Evolutionary conservation across 768 basidiomycete species (phyloP), one percentile per base, ranked within the genome.

Genomic region (Austroboletus festivus): DNA sequence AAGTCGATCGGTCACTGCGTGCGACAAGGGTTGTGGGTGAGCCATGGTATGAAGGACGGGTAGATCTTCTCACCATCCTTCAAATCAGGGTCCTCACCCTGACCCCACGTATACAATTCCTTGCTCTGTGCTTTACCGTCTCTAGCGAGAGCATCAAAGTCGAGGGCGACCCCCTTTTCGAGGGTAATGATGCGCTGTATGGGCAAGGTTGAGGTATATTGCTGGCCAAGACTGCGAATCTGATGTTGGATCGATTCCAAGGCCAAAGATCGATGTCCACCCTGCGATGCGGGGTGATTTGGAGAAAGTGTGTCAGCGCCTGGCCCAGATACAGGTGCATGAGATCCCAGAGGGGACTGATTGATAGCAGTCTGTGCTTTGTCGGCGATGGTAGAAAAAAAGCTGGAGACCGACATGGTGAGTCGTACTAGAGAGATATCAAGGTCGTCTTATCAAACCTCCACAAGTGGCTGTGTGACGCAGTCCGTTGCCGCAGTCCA

Each of bases 31-130:
- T 23, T 22, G 6, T 7, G 15, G 15, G 40, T 55, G 1, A 44
- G 41, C 24, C 7, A 37, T 16, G 30, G 44, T 39, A 38, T 40
- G 10, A n/a, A n/a, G n/a, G n/a, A n/a, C n/a, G n/a, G n/a, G 43
- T 30, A 49, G 28, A 49, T 28, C 13, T 30, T 42, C 76, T 38
- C 47, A 83, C 86, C 85, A 70, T 90, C 90, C 59, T 80, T 89
- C 63, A 93, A 51, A 71, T 93, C 90, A 18, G 77, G 73, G 5
- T 69, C 65, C 57, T 91, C 85, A 1, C 62, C 59, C 63, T 91
- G 89, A 12, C 90, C 89, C 89, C 89, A 93, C 13, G 78, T 79
- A 58, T 89, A 93, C 21, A 92, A 70, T 51, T 92, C 91, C 68
- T 91, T 92, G 75, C 87, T 88, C 61, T 84, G 81, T 1, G 78